Percentiles rank a stretch among this genome's conserved stretches.
Evolutionary conservation across 129 eudicot genomes (phyloP).

Genomic region (Flaveria brownii): DNA sequence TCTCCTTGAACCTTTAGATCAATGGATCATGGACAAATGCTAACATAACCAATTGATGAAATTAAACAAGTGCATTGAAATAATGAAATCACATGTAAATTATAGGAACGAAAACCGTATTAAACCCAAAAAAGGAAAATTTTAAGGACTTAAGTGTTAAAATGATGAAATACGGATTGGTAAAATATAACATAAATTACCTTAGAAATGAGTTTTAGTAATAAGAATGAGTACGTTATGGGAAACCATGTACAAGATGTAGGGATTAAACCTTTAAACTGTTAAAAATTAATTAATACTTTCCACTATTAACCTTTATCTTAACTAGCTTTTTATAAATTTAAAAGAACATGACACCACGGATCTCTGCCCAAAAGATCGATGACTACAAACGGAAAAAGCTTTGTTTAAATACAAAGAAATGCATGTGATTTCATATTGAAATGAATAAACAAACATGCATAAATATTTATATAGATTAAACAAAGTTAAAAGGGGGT

Average conservation of each 20-base stretch:
- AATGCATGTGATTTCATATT: neutral
- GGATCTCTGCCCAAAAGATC: slow-evolving; percentile 9
- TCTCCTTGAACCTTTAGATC: too few species aligned
- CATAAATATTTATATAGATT: neutral
- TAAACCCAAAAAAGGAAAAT: neutral
- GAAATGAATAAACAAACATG: slow-evolving; percentile 9
- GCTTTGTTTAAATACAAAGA: slow-evolving; percentile 13
- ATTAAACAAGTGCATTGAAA: too few species aligned
- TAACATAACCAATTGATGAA: too few species aligned
- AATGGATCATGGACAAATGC: too few species aligned
- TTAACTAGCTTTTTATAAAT: neutral
- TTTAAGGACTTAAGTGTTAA: neutral
- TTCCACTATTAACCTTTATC: neutral
- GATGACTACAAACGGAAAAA: slow-evolving; percentile 25
- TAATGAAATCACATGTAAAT: too few species aligned
- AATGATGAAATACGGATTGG: neutral
- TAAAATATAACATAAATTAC: neutral
- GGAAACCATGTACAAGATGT: neutral
- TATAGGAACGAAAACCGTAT: too few species aligned
- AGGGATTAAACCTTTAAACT: neutral
- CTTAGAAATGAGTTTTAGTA: neutral
- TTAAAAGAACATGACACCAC: neutral
- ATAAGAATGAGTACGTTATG: neutral
- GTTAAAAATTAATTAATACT: neutral
- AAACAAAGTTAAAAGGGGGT: slow-evolving; percentile 27